Conservation (phyloP, 768 basidiomycete genomes). For the Leccinum arenicola region DNA sequence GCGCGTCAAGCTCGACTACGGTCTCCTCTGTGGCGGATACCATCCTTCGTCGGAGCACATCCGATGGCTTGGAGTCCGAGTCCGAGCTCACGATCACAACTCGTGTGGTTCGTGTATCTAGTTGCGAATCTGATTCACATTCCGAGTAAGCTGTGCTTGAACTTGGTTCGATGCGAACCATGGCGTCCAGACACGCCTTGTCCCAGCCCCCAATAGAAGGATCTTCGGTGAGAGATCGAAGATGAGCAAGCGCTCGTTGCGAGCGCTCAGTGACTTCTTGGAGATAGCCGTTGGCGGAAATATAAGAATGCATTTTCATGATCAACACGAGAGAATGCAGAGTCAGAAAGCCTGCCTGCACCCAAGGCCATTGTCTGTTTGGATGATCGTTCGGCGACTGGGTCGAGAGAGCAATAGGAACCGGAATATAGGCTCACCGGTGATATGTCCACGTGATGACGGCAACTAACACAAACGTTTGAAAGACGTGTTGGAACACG, state of each 20-base stretch:
- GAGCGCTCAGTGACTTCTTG: slow-evolving; percentile 51
- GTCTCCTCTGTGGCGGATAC: slow-evolving; percentile 29
- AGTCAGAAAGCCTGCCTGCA: slow-evolving; percentile 88
- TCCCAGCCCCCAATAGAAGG: slow-evolving; percentile 61
- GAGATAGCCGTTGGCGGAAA: slow-evolving; percentile 83
- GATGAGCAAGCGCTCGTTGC: slow-evolving; percentile 38
- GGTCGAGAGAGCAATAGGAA: not conserved
- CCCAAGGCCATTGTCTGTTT: slow-evolving; percentile 93
- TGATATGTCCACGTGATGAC: slow-evolving; percentile 92
- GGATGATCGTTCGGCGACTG: not conserved
- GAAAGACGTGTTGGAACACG: slow-evolving; percentile 76
- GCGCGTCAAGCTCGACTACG: slow-evolving; percentile 5
- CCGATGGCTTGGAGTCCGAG: slow-evolving; percentile 51
- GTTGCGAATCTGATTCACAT: slow-evolving; percentile 15
- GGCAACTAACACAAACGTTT: slow-evolving; percentile 66
- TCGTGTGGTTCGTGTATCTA: slow-evolving; percentile 45
- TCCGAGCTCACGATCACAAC: slow-evolving; percentile 47
- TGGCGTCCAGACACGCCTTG: slow-evolving; percentile 51
- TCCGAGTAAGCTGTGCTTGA: slow-evolving; percentile 22
- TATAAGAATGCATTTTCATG: slow-evolving; percentile 97
- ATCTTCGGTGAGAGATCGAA: slow-evolving; percentile 46
- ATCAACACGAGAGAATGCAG: slow-evolving; percentile 87
- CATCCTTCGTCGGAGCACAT: slow-evolving; percentile 58
- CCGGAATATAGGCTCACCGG: slow-evolving; percentile 40
- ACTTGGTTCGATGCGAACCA: slow-evolving; percentile 34